Conservation (phyloP, 768 basidiomycete species). For the Xerocomellus intermedius region DNA sequence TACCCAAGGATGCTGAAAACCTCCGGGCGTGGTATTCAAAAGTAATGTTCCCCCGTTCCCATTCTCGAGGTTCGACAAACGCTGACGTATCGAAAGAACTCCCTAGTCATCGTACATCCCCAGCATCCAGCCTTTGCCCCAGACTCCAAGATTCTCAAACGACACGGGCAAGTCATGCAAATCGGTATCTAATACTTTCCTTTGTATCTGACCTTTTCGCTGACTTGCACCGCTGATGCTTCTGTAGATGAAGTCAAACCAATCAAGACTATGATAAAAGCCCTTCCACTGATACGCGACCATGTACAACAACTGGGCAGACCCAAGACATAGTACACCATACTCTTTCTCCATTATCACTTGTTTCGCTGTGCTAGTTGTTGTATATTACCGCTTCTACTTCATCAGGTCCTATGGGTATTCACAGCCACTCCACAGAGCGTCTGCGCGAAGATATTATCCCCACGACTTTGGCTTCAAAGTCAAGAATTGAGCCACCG, state of each 20-base stretch:
- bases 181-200: slow-evolving; percentile 50
- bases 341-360: background rate
- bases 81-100: slow-evolving; percentile 50
- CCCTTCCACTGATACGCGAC: slow-evolving; percentile 60
- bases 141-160: slow-evolving; percentile 45
- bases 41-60: slow-evolving; percentile 37
- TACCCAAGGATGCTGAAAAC: slow-evolving; percentile 54
- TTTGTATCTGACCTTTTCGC: background rate
- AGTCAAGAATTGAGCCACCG: slow-evolving; percentile 53
- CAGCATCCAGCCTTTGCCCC: slow-evolving; percentile 51
- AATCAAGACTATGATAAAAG: slow-evolving; percentile 69
- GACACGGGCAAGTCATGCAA: slow-evolving; percentile 62
- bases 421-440: slow-evolving; percentile 50
- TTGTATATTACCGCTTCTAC: slow-evolving; percentile 9
- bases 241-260: slow-evolving; percentile 64
- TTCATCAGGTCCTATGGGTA: slow-evolving; percentile 3
- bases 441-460: slow-evolving; percentile 49
- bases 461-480: slow-evolving; percentile 48
- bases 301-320: slow-evolving; percentile 44
- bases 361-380: background rate
- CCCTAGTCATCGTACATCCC: slow-evolving; percentile 65
- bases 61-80: background rate
- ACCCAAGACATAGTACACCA: slow-evolving; percentile 8
- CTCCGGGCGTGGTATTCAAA: slow-evolving; percentile 72
- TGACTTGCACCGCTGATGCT: background rate